A percentile compares a stretch with the other conserved stretches of the same genome.
Conservation (phyloP, 257 asterid genomes). For the Penstemon newberryi region DNA sequence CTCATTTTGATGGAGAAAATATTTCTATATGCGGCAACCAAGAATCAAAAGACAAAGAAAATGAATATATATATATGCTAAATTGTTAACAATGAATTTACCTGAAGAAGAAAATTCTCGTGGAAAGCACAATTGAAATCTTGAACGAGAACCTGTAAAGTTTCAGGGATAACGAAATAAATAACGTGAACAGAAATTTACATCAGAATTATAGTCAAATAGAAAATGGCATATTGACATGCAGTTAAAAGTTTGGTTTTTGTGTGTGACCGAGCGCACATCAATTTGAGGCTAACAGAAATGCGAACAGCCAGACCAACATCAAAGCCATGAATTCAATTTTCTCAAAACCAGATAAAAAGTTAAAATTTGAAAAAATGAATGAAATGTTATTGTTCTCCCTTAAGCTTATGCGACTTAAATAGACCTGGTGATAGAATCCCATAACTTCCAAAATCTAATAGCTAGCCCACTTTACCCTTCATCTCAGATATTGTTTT, state of each 20-base stretch:
- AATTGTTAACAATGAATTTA: slow-evolving; percentile 33
- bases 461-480: too few relatives aligned
- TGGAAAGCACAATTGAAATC: slow-evolving; percentile 98
- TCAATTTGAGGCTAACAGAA: neutral
- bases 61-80: neutral
- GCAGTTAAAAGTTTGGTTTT: neutral
- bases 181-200: slow-evolving; percentile 10
- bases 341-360: too few relatives aligned
- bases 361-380: too few relatives aligned
- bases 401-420: too few relatives aligned
- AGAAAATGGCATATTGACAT: too few relatives aligned
- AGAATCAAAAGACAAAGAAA: slow-evolving; percentile 15
- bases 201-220: neutral
- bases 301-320: too few relatives aligned
- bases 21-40: slow-evolving; percentile 19
- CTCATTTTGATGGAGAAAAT: slow-evolving; percentile 18
- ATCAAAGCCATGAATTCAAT: too few relatives aligned
- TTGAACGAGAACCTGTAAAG: slow-evolving; percentile 75
- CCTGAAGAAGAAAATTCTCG: slow-evolving; percentile 97
- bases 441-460: too few relatives aligned
- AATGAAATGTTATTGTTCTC: too few relatives aligned
- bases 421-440: too few relatives aligned
- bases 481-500: neutral
- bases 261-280: neutral
- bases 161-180: slow-evolving; percentile 26